phyloP scores from a whole-genome alignment of 73 alveolate genomes.

The Stentor coeruleus region DNA sequence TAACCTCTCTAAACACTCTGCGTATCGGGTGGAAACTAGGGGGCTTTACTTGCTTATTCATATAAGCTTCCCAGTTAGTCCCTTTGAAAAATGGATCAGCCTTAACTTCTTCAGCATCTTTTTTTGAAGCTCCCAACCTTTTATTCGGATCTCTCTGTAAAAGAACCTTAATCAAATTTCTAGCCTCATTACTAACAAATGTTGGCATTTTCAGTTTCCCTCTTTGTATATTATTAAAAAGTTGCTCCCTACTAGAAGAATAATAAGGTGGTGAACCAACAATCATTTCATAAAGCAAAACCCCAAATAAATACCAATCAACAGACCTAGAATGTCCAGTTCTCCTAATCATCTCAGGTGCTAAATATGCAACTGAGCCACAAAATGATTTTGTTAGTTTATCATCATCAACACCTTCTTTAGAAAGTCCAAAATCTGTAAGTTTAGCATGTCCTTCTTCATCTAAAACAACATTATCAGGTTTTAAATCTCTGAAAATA shows the following conservation, averaged over 20 bases:
- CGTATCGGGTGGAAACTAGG: neutral
- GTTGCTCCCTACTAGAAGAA: conserved; percentile 32
- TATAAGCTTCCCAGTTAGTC: neutral
- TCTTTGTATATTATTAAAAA: conserved; percentile 28
- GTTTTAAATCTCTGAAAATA: conserved; percentile 71
- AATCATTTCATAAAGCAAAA: conserved; percentile 43
- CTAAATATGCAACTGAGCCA: conserved; percentile 68
- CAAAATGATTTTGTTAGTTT: conserved; percentile 31
- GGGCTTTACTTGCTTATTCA: neutral
- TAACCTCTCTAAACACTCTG: neutral
- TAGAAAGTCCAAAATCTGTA: conserved; percentile 75
- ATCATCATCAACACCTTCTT: conserved; percentile 55
- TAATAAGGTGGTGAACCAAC: conserved; percentile 45
- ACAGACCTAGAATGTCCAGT: conserved; percentile 29
- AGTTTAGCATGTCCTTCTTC: conserved; percentile 74
- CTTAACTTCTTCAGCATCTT: neutral
- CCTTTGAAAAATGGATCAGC: neutral
- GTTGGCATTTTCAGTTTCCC: conserved; percentile 10
- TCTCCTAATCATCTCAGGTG: conserved; percentile 74
- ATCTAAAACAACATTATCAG: conserved; percentile 75
- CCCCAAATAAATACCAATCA: conserved; percentile 44
- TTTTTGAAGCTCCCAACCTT: neutral
- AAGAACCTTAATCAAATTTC: neutral
- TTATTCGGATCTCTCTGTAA: neutral
- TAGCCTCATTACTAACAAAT: neutral